Conservation (phyloP, 208 protist species). For the Endotrypanum monterogeii region DNA sequence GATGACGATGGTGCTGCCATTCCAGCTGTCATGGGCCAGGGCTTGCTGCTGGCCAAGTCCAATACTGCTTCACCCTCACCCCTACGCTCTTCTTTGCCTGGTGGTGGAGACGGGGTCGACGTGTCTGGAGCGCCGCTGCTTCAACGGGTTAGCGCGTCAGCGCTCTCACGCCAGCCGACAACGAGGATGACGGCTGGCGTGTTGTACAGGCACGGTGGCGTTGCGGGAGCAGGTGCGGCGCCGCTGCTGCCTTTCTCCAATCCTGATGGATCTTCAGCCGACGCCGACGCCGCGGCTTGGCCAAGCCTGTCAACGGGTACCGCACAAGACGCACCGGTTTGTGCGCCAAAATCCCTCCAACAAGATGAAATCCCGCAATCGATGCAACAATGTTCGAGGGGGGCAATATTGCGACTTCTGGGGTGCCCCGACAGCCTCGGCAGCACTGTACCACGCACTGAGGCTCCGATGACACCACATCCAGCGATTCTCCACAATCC, state of each 20-base stretch:
- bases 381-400: neutral
- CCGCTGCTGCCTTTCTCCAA: neutral
- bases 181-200: neutral
- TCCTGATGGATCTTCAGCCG: neutral
- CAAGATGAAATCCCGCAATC: neutral
- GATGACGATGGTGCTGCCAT: neutral
- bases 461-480: neutral
- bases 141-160: neutral
- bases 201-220: neutral
- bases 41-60: neutral
- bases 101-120: no score
- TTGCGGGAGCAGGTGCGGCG: no score
- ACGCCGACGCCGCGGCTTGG: neutral
- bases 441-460: neutral
- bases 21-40: neutral
- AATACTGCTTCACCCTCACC: neutral
- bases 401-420: neutral
- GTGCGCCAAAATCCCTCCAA: neutral
- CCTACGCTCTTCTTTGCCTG: neutral
- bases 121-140: neutral
- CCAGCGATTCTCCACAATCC: no score
- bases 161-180: no score
- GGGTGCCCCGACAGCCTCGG: neutral
- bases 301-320: neutral
- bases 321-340: neutral